These are phyloP conservation scores for Vitis labrusca DNA, from an alignment of 164 flowering plant species.

Conservation along the genomic window DNA sequence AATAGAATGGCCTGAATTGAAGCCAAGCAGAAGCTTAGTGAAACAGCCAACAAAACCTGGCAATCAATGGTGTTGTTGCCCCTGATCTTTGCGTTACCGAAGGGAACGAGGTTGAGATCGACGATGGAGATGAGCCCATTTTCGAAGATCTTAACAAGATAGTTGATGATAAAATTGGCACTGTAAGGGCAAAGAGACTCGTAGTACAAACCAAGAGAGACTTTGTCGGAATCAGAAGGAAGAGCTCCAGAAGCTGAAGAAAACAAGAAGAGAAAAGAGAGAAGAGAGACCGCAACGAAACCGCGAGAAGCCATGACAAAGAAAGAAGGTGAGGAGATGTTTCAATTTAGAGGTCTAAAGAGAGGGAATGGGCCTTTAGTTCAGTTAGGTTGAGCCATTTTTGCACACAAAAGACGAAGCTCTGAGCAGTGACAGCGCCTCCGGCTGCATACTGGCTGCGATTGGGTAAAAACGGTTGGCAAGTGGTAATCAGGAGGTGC, in stretches of 20 bases:
- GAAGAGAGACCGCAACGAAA: slow-evolving; percentile 1
- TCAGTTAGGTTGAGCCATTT: too few species aligned
- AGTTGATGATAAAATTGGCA: slow-evolving; percentile 46
- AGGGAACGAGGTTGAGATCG: slow-evolving; percentile 49
- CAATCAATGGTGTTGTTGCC: slow-evolving; percentile 37
- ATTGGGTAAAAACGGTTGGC: too few species aligned
- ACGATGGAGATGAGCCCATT: slow-evolving; percentile 43
- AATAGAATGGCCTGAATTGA: background rate
- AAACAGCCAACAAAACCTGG: slow-evolving; percentile 38
- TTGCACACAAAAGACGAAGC: too few species aligned
- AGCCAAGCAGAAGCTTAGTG: background rate
- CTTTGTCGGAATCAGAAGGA: slow-evolving; percentile 26
- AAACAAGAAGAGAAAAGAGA: slow-evolving; percentile 2
- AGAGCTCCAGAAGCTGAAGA: background rate
- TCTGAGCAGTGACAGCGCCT: too few species aligned
- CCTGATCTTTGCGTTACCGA: slow-evolving; percentile 47
- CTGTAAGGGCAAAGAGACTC: slow-evolving; percentile 61
- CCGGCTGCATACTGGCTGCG: too few species aligned
- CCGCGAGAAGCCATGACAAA: slow-evolving; percentile 12
- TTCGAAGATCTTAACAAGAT: slow-evolving; percentile 34
- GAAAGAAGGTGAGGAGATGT: background rate
- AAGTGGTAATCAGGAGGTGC: too few species aligned
- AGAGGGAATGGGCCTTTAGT: too few species aligned
- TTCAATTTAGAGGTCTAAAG: too few species aligned
- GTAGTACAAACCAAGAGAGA: slow-evolving; percentile 42